These are phyloP conservation scores for Simmondsia chinensis DNA, from an alignment of 148 eudicot genomes.

Conservation along the genomic window DNA sequence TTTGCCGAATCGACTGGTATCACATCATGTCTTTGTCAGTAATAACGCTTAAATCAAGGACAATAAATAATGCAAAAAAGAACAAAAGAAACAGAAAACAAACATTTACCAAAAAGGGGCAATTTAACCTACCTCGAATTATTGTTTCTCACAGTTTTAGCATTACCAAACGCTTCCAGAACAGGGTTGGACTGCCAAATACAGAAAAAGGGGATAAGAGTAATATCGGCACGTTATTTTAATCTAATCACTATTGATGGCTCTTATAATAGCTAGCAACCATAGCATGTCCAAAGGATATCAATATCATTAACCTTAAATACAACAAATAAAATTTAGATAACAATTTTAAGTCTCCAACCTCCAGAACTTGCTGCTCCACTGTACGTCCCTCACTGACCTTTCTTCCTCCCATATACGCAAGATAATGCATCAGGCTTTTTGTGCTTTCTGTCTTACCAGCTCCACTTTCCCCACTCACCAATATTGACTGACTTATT, in stretches of 20 bases:
- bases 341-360: too few relatives aligned
- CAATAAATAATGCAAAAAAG: neutral
- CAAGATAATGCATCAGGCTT: slow-evolving; percentile 73
- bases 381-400: slow-evolving; percentile 45
- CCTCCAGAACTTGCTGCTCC: slow-evolving; percentile 83
- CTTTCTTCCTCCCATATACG: slow-evolving; percentile 63
- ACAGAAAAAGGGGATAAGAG: slow-evolving; percentile 8
- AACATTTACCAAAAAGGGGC: too few relatives aligned
- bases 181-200: slow-evolving; percentile 63
- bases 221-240: slow-evolving; percentile 1
- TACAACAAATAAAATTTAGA: too few relatives aligned
- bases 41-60: too few relatives aligned
- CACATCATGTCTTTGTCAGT: slow-evolving; percentile 8
- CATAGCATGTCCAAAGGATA: too few relatives aligned
- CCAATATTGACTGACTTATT: slow-evolving; percentile 67
- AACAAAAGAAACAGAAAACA: slow-evolving; percentile 4
- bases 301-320: too few relatives aligned
- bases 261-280: too few relatives aligned
- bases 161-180: slow-evolving; percentile 82
- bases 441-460: slow-evolving; percentile 83
- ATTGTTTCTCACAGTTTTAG: slow-evolving; percentile 71
- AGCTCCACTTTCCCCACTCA: slow-evolving; percentile 88
- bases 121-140: slow-evolving; percentile 91
- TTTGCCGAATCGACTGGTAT: slow-evolving; percentile 70
- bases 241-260: too few relatives aligned